Evolutionary conservation across 192 early-diverging fungal genomes (phyloP).

Genomic region (Entomortierella parvispora): DNA sequence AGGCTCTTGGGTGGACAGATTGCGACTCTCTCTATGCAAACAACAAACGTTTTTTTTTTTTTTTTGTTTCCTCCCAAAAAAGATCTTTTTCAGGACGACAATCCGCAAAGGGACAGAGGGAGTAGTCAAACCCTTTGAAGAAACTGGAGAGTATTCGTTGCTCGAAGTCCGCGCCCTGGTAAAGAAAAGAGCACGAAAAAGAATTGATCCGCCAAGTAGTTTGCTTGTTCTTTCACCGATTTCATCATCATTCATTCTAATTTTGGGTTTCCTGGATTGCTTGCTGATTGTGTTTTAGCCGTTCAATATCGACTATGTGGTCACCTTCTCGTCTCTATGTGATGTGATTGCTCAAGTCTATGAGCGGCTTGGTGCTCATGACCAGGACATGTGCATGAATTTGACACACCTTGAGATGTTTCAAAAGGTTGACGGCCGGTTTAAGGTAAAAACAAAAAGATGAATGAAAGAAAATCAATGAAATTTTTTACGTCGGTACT

Average conservation of each 20-base stretch:
- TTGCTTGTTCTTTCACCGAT: too few relatives aligned
- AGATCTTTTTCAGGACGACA: constrained; percentile 38
- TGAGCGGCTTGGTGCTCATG: constrained; percentile 17
- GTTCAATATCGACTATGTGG: constrained; percentile 35
- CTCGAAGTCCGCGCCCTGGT: constrained; percentile 47
- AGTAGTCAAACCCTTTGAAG: constrained; percentile 19
- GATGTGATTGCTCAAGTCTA: constrained; percentile 46
- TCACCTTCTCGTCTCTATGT: constrained; percentile 43
- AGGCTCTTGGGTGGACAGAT: too few relatives aligned
- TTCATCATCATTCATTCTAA: neutral
- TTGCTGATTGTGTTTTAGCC: constrained; percentile 9
- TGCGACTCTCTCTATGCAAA: too few relatives aligned
- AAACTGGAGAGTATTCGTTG: constrained; percentile 41
- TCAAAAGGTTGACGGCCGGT: constrained; percentile 39
- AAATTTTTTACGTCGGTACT: neutral
- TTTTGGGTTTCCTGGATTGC: neutral
- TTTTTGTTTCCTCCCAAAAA: neutral
- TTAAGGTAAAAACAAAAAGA: constrained; percentile 37
- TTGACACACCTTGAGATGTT: constrained; percentile 34
- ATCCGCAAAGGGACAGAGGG: constrained; percentile 18
- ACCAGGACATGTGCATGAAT: constrained; percentile 13
- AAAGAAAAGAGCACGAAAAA: too few relatives aligned
- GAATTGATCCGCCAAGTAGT: too few relatives aligned
- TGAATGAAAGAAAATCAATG: neutral
- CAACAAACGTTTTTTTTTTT: too few relatives aligned